Evolutionary conservation across 164 flowering plant species (phyloP).

Genomic region (Cinnamomum chago): DNA sequence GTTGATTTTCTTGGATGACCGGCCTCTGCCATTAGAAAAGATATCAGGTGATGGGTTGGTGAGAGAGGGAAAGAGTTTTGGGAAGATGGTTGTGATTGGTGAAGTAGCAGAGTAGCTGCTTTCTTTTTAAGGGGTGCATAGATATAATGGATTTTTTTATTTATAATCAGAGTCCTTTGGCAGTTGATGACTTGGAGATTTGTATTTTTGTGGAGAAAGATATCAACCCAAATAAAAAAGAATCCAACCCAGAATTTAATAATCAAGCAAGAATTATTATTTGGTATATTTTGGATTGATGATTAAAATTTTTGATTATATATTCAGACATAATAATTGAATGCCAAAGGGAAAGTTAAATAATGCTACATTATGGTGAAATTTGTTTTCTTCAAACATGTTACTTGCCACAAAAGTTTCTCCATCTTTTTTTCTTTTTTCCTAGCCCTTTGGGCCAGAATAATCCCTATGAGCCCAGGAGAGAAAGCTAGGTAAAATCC

Average conservation of each 20-base stretch:
- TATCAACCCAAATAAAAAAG: background rate
- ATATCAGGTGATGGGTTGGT: background rate
- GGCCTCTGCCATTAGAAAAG: constrained; percentile 45
- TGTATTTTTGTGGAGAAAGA: background rate
- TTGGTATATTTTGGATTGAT: no score
- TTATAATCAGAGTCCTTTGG: constrained; percentile 1
- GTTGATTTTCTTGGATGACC: constrained; percentile 31
- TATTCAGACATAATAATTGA: no score
- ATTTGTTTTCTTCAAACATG: no score
- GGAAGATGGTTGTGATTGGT: constrained; percentile 6
- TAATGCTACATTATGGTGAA: no score
- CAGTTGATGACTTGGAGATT: constrained; percentile 18
- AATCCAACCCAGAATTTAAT: background rate
- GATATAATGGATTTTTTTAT: constrained; percentile 1
- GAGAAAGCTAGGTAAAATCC: no score
- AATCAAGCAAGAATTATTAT: background rate
- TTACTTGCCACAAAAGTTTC: no score
- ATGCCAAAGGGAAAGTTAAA: no score
- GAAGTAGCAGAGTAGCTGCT: constrained; percentile 9
- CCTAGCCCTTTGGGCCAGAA: no score
- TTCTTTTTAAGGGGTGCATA: constrained; percentile 10
- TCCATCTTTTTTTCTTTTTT: no score
- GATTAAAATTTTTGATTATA: no score
- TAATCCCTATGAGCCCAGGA: no score
- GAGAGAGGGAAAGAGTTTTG: constrained; percentile 1